phyloP scores from a whole-genome alignment of 768 basidiomycete species.

The Tricholoma sp. region DNA sequence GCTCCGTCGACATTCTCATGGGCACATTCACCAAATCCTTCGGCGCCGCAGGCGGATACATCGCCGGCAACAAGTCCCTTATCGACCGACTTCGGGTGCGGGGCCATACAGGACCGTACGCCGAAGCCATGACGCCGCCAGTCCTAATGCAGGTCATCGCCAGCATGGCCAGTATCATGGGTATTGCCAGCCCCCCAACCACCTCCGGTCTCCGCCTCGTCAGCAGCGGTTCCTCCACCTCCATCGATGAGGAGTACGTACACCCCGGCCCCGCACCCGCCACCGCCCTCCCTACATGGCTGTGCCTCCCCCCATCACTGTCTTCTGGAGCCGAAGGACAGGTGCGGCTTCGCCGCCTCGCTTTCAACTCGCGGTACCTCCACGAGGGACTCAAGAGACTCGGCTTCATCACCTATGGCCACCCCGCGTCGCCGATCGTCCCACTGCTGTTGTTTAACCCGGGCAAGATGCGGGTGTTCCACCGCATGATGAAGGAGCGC shows the following conservation, averaged over 20 bases:
- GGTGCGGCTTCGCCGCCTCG: slow-evolving; percentile 78
- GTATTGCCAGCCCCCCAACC: slow-evolving; percentile 45
- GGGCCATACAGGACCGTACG: slow-evolving; percentile 80
- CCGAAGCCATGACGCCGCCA: slow-evolving; percentile 86
- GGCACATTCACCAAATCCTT: slow-evolving; percentile 98
- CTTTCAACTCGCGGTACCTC: slow-evolving; percentile 95
- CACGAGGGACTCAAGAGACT: slow-evolving; percentile 81
- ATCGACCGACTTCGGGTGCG: slow-evolving; percentile 79
- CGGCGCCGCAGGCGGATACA: slow-evolving; percentile 92
- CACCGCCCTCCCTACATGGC: slow-evolving; percentile 68
- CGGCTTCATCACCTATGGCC: slow-evolving; percentile 96
- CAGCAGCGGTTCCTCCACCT: slow-evolving; percentile 22
- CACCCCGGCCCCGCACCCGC: slow-evolving; percentile 71
- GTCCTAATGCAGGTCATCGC: slow-evolving; percentile 89
- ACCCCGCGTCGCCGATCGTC: slow-evolving; percentile 87
- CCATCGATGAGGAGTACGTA: slow-evolving; percentile 31
- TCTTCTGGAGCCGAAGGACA: slow-evolving; percentile 82
- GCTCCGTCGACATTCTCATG: slow-evolving; percentile 89
- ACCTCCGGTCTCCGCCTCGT: slow-evolving; percentile 12
- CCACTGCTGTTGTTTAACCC: slow-evolving; percentile 90
- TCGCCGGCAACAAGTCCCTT: slow-evolving; percentile 76
- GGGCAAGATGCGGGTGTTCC: slow-evolving; percentile 91
- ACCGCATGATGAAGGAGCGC: slow-evolving; percentile 80
- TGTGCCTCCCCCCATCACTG: slow-evolving; percentile 66
- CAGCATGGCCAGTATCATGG: slow-evolving; percentile 97